Evolutionary conservation across 176 grass and related monocot genomes (phyloP).

Genomic region (Oryza coarctata): DNA sequence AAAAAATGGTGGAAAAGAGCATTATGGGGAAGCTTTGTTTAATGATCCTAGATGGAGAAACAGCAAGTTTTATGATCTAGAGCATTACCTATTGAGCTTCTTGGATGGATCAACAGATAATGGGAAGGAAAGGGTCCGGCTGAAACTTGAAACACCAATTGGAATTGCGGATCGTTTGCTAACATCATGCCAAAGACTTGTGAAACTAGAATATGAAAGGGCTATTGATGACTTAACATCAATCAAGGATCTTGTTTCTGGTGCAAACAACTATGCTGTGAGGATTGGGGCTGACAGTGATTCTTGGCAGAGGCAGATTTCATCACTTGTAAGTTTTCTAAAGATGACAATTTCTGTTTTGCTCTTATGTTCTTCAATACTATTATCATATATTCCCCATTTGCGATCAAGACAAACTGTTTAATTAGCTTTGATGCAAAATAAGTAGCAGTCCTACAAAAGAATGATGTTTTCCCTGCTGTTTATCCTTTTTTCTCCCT

Average conservation of each 20-base stretch:
- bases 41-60: constrained; percentile 76
- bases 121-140: constrained; percentile 77
- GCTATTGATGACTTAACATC: constrained; percentile 72
- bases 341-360: constrained; percentile 9
- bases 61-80: constrained; percentile 85
- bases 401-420: neutral
- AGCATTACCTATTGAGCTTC: constrained; percentile 81
- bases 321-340: constrained; percentile 67
- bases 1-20: constrained; percentile 36
- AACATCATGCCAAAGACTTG: constrained; percentile 76
- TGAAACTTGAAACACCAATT: constrained; percentile 96
- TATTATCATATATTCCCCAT: constrained; percentile 8
- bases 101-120: constrained; percentile 92
- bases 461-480: constrained; percentile 7
- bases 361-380: neutral
- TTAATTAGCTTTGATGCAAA: constrained; percentile 14
- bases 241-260: constrained; percentile 67
- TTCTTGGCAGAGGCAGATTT: constrained; percentile 66
- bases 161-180: constrained; percentile 84
- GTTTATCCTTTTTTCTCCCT: neutral
- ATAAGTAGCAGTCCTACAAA: neutral
- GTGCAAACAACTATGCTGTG: constrained; percentile 58
- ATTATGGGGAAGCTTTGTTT: constrained; percentile 44
- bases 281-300: constrained; percentile 74
- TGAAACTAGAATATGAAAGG: constrained; percentile 76